A percentile compares a stretch with the other conserved stretches of the same genome.
Evolutionary conservation across 441 rosid species (phyloP).

Genomic region (Populus hybrid): DNA sequence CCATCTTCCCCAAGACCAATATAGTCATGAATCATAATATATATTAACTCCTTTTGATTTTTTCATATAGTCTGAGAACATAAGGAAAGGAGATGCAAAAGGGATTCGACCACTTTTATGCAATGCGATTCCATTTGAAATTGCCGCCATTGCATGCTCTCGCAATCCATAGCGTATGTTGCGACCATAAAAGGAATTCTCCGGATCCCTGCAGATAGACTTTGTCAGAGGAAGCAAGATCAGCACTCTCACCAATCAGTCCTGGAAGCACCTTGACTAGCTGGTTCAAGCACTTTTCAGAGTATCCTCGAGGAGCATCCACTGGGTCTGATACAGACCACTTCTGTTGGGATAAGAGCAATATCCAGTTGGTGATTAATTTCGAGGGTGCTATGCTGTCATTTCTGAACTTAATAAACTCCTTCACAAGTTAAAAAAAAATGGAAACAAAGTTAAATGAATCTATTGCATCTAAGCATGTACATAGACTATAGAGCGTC

Average conservation of each 20-base stretch:
- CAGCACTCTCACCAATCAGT: conserved; percentile 34
- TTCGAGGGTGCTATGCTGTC: neutral
- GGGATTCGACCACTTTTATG: conserved; percentile 28
- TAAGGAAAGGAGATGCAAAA: conserved; percentile 30
- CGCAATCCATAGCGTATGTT: conserved; percentile 29
- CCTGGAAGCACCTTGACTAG: conserved; percentile 30
- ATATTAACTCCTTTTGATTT: conserved; percentile 12
- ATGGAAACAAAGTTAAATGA: neutral
- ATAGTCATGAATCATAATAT: conserved; percentile 23
- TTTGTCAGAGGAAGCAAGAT: conserved; percentile 31
- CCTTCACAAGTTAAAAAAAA: neutral
- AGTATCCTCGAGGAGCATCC: conserved; percentile 20
- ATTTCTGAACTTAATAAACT: neutral
- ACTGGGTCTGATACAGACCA: conserved; percentile 14
- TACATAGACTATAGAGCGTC: neutral
- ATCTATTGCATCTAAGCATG: neutral
- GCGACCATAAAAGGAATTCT: conserved; percentile 21
- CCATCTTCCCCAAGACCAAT: conserved; percentile 36
- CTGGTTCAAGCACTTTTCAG: conserved; percentile 31
- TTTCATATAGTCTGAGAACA: conserved; percentile 38
- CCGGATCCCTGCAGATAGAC: conserved; percentile 19
- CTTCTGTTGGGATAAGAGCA: conserved; percentile 14
- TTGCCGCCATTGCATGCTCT: conserved; percentile 36
- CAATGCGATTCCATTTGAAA: conserved; percentile 36
- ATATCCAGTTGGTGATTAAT: neutral